Base-by-base conservation (phyloP, 2,329 filamentous ascomycete species). In the Colletotrichum sansevieriae region DNA sequence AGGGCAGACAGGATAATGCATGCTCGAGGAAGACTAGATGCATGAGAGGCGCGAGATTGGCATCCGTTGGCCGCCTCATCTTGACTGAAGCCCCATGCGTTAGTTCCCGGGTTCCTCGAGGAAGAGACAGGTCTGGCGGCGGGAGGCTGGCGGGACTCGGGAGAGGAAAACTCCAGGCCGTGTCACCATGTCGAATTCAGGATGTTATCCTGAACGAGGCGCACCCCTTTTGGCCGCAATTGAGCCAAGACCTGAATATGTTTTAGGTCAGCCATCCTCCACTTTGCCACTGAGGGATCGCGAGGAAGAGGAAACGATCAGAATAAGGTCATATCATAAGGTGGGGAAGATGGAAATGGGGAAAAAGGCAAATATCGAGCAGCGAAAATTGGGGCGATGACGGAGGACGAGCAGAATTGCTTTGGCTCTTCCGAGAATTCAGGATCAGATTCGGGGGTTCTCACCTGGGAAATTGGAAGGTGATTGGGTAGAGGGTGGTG, bases 381-480 rank as follows among this genome's bases (percentile, higher is more conserved):
- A 59, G 18, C 20, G 33, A 11, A 44, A 33, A 65, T 25, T 37
- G 55, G 37, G n/a, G 29, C 11, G 29, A 60, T 61, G 56, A 66
- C 47, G 43, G 55, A 37, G 15, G 52, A 41, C 51, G 59, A 58
- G 65, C 65, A 63, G 59, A 67, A 54, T 63, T 47, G 58, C 63
- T 43, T 35, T 51, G 46, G 41, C 11, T 54, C 35, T 18, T 58
- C 33, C 33, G 43, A 55, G 60, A 61, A 33, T 39, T 69, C 49
- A 66, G 66, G 55, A 56, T 61, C 55, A 62, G 41, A 61, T 56
- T 44, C 62, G 25, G 56, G 37, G 37, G 35, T 41, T 46, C 62
- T 56, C 29, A 44, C 15, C 55, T 56, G 66, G 49, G 66, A 69
- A 69, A 61, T 69, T 69, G 62, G 49, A 60, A 66, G 49, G 49